Conservation (phyloP, 2,329 filamentous ascomycete genomes). For the Sporothrix dimorphospora region DNA sequence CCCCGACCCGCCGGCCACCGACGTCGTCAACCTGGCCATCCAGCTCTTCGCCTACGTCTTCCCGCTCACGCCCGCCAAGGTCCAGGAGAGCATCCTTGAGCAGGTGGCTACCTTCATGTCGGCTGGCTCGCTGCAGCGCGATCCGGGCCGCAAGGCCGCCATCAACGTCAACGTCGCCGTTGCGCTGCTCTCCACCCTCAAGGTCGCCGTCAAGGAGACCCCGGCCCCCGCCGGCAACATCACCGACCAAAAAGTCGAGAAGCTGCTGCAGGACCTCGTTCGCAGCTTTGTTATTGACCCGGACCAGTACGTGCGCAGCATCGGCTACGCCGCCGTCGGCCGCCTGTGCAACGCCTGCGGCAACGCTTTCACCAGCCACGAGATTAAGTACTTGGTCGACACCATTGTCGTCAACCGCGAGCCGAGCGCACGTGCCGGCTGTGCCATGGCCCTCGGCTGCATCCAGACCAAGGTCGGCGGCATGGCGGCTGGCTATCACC, state of each 20-base stretch:
- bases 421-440: slow-evolving; percentile 89
- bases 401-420: slow-evolving; percentile 93
- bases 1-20: slow-evolving; percentile 83
- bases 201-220: slow-evolving; percentile 82
- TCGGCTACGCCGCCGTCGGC: slow-evolving; percentile 84
- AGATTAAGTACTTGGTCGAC: slow-evolving; percentile 86
- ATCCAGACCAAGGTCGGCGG: slow-evolving; percentile 96
- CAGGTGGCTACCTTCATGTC: slow-evolving; percentile 90
- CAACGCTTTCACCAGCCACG: slow-evolving; percentile 82
- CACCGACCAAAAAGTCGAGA: slow-evolving; percentile 75
- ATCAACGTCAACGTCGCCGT: slow-evolving; percentile 88
- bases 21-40: slow-evolving; percentile 93
- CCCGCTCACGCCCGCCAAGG: slow-evolving; percentile 83
- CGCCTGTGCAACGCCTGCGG: slow-evolving; percentile 83
- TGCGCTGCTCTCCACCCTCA: slow-evolving; percentile 77
- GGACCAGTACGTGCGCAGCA: slow-evolving; percentile 81
- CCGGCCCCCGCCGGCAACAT: slow-evolving; percentile 72
- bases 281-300: slow-evolving; percentile 76
- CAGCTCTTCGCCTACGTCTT: slow-evolving; percentile 90
- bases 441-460: slow-evolving; percentile 87
- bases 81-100: slow-evolving; percentile 94
- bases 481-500: slow-evolving; percentile 94
- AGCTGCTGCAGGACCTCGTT: slow-evolving; percentile 75
- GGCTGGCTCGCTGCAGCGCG: slow-evolving; percentile 76
- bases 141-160: slow-evolving; percentile 84